A percentile compares a stretch with the other conserved stretches of the same genome.
phyloP scores from a whole-genome alignment of 768 basidiomycete species.

The Hortiboletus flavorubellus region DNA sequence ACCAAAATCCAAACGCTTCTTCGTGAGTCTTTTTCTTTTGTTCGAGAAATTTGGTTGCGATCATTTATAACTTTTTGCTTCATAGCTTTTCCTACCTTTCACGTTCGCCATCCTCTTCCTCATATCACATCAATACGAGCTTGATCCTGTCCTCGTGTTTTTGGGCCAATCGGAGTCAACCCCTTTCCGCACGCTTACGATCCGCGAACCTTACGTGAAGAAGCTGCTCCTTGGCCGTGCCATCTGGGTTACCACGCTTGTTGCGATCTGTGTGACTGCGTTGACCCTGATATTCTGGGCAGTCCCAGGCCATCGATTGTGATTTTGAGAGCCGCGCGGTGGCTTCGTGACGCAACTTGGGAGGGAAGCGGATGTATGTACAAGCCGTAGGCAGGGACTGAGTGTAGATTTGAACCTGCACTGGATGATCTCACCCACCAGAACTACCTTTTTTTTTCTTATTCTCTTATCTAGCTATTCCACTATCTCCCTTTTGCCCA shows the following conservation, averaged over 20 bases:
- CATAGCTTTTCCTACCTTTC: conserved; percentile 92
- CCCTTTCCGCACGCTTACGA: conserved; percentile 89
- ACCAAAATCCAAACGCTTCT: conserved; percentile 89
- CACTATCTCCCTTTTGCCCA: conserved; percentile 17
- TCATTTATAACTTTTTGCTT: conserved; percentile 1
- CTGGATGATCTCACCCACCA: conserved; percentile 21
- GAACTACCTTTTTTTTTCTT: conserved; percentile 24
- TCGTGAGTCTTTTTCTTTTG: conserved; percentile 63
- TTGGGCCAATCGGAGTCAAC: conserved; percentile 93
- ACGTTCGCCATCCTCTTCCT: conserved; percentile 85
- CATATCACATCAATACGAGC: conserved; percentile 94
- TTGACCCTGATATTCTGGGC: conserved; percentile 94
- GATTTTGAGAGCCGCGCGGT: conserved; percentile 3
- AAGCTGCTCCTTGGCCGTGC: conserved; percentile 88
- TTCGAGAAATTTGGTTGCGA: background rate
- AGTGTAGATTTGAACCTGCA: conserved; percentile 15
- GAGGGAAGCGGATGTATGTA: conserved; percentile 11
- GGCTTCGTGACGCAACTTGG: conserved; percentile 3
- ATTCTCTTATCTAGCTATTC: conserved; percentile 31
- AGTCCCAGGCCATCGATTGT: conserved; percentile 91
- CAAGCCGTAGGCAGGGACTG: conserved; percentile 12
- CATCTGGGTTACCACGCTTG: conserved; percentile 84
- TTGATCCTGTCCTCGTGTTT: conserved; percentile 94
- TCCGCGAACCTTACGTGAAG: conserved; percentile 92
- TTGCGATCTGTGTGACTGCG: conserved; percentile 70